phyloP scores from a whole-genome alignment of 441 rosid species.

The Kokia cookei region DNA sequence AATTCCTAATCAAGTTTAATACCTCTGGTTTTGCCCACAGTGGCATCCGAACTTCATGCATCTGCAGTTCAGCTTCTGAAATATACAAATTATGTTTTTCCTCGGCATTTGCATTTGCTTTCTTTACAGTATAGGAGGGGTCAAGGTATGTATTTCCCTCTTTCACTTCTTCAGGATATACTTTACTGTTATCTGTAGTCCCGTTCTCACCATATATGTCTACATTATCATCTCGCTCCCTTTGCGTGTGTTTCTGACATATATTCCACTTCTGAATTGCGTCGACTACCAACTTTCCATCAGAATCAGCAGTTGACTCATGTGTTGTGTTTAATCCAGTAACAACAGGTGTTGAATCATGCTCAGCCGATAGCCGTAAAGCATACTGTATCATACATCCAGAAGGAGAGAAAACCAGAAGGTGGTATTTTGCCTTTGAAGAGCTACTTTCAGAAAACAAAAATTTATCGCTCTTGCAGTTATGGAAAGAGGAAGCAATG shows the following conservation, averaged over 20 bases:
- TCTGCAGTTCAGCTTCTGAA: conserved; percentile 71
- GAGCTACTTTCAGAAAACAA: conserved; percentile 25
- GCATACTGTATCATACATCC: conserved; percentile 78
- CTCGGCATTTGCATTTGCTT: conserved; percentile 27
- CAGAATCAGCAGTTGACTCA: conserved; percentile 55
- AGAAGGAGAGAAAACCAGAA: conserved; percentile 75
- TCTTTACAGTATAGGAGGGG: conserved; percentile 17
- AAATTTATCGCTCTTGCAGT: conserved; percentile 37
- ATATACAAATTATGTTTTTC: conserved; percentile 66
- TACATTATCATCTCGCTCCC: conserved; percentile 64
- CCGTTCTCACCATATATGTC: conserved; percentile 86
- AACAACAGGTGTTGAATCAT: conserved; percentile 22
- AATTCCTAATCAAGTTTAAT: conserved; percentile 10
- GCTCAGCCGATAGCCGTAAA: conserved; percentile 32
- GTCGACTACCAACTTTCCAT: conserved; percentile 60
- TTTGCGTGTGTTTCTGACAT: conserved; percentile 63
- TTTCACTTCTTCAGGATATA: conserved; percentile 60
- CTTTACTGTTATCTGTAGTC: conserved; percentile 47
- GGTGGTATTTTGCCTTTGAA: conserved; percentile 43
- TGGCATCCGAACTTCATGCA: conserved; percentile 44
- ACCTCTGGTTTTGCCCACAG: conserved; percentile 70
- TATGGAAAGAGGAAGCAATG: conserved; percentile 66
- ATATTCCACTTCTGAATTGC: conserved; percentile 83
- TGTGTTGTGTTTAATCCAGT: conserved; percentile 27
- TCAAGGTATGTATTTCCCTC: conserved; percentile 32